These are phyloP conservation scores for Talaromyces liani DNA, from an alignment of 495 filamentous ascomycete genomes.

Conservation along the genomic window DNA sequence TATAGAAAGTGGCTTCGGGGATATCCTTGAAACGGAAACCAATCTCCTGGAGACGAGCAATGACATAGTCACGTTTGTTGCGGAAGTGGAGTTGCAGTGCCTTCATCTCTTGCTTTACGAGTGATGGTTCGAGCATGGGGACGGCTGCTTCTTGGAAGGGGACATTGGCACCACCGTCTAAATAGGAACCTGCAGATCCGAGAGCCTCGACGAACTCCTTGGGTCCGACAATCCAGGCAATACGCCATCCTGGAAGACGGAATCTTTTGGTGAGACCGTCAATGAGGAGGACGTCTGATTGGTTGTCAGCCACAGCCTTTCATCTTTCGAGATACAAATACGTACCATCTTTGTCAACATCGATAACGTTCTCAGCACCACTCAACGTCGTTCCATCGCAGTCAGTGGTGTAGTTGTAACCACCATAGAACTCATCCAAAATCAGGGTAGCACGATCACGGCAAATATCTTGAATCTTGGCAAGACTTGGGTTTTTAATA, in stretches of 20 bases:
- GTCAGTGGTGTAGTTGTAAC: slow-evolving; percentile 86
- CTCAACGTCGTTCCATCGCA: slow-evolving; percentile 87
- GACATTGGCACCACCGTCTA: slow-evolving; percentile 92
- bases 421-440: slow-evolving; percentile 94
- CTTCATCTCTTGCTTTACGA: slow-evolving; percentile 80
- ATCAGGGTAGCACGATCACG: slow-evolving; percentile 84
- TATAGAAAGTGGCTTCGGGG: slow-evolving; percentile 89
- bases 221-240: slow-evolving; percentile 91
- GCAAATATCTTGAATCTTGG: slow-evolving; percentile 85
- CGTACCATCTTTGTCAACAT: slow-evolving; percentile 57
- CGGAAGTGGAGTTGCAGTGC: slow-evolving; percentile 83
- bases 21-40: slow-evolving; percentile 74
- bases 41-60: slow-evolving; percentile 67
- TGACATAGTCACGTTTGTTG: slow-evolving; percentile 83
- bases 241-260: slow-evolving; percentile 91
- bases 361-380: slow-evolving; percentile 73
- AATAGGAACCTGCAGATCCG: slow-evolving; percentile 84
- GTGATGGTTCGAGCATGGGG: slow-evolving; percentile 76
- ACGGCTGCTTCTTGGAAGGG: slow-evolving; percentile 94
- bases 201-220: slow-evolving; percentile 96
- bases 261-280: slow-evolving; percentile 97
- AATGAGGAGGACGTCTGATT: slow-evolving; percentile 76
- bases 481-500: slow-evolving; percentile 70
- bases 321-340: neutral
- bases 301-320: slow-evolving; percentile 33